Conservation (phyloP, 176 grass and related monocot species). For the Cenchrus americanus region DNA sequence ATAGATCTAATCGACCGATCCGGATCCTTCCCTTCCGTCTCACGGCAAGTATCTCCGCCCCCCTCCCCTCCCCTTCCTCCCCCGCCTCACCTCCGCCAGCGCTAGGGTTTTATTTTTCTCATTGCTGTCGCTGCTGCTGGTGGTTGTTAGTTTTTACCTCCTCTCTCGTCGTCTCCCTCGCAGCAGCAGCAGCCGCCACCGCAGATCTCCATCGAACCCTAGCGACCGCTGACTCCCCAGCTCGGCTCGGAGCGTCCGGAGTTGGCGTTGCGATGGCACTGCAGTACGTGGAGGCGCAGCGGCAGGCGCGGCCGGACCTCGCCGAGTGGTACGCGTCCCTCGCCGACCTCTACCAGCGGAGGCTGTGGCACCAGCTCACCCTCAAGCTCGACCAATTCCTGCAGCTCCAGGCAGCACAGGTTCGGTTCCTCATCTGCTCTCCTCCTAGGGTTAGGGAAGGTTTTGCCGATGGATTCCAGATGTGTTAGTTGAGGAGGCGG, state of each 20-base stretch:
- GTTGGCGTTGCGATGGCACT: constrained; percentile 61
- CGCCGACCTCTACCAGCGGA: constrained; percentile 82
- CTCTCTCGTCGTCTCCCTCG: background rate
- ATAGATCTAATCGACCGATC: constrained; percentile 30
- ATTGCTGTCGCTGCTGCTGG: background rate
- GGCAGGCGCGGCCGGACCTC: constrained; percentile 70
- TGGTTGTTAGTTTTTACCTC: background rate
- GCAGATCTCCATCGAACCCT: constrained; percentile 33
- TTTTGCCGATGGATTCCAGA: constrained; percentile 7
- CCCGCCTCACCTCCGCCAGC: background rate
- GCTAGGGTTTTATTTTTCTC: constrained; percentile 48
- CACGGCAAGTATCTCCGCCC: constrained; percentile 40
- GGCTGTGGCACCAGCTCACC: constrained; percentile 94
- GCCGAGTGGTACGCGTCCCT: constrained; percentile 78
- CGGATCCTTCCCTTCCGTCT: constrained; percentile 46
- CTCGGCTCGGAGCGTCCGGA: background rate
- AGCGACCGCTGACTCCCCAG: background rate
- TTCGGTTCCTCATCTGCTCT: constrained; percentile 19
- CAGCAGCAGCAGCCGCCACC: background rate
- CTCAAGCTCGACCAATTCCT: constrained; percentile 95
- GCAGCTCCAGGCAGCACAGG: constrained; percentile 73
- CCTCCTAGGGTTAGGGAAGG: constrained; percentile 31
- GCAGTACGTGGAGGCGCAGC: constrained; percentile 84
- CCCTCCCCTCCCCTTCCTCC: background rate
- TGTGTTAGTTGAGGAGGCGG: constrained; percentile 8